A percentile compares a stretch with the other conserved stretches of the same genome.
Evolutionary conservation across 768 basidiomycete species (phyloP).

Genomic region (Amanita muscaria): DNA sequence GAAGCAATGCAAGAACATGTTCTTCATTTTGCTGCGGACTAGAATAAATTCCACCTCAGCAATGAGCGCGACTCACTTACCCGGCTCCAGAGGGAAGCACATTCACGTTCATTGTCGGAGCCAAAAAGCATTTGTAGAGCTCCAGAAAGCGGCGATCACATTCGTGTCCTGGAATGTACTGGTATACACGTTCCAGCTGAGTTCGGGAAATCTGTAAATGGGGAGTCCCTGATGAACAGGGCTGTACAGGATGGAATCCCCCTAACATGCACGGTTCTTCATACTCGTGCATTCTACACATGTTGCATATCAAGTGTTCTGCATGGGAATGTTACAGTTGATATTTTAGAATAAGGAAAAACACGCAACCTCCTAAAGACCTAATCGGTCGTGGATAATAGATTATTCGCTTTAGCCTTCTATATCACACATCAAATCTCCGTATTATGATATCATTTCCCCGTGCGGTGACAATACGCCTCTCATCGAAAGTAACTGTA

Average conservation of each 20-base stretch:
- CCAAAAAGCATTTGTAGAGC: no score
- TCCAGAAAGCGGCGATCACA: conserved; percentile 2
- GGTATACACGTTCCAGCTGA: background rate
- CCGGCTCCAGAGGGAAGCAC: background rate
- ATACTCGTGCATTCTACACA: no score
- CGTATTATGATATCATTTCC: conserved; percentile 37
- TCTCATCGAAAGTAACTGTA: conserved; percentile 64
- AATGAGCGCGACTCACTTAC: background rate
- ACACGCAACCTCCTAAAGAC: conserved; percentile 8
- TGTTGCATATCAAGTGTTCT: conserved; percentile 4
- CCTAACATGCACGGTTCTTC: background rate
- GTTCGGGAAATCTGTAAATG: background rate
- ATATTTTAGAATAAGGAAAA: conserved; percentile 1
- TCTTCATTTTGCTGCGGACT: conserved; percentile 4
- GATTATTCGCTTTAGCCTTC: background rate
- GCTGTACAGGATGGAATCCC: background rate
- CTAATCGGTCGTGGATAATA: conserved; percentile 6
- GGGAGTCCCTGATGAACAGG: conserved; percentile 4
- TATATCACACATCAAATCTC: conserved; percentile 47
- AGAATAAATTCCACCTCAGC: background rate
- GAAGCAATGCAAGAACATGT: conserved; percentile 3
- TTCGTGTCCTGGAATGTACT: background rate
- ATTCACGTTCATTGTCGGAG: background rate
- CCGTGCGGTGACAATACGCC: conserved; percentile 51
- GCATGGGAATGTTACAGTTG: conserved; percentile 4